Evolutionary conservation across 1,284 basidiomycete genomes (phyloP), one percentile per base, ranked within the genome.

Genomic region (Irpex sp.): DNA sequence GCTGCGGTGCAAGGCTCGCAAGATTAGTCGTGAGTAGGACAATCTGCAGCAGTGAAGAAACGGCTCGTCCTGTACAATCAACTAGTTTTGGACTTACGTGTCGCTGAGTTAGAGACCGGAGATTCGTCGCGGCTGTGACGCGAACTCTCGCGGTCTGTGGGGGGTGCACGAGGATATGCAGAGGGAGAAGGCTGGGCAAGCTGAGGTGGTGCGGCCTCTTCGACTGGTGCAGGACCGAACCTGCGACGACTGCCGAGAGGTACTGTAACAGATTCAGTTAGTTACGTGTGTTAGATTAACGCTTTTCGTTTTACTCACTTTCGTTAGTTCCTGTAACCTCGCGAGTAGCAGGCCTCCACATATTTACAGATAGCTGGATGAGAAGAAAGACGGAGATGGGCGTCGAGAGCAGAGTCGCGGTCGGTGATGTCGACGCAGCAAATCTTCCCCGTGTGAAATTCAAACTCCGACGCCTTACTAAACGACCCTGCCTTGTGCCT

Each of bases 261-360:
- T 70, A 86, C 89, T 90, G 64, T n/a, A 44, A 64, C 63, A 70
- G 13, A 11, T 31, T 64, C 66, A 73, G 67, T 61, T 58, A 21
- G 13, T 66, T 67, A 62, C 66, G 11, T 57, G 57, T 36, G 34
- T 21, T 67, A 68, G 59, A 59, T 47, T 58, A 59, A 58, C 38
- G 64, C 11, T 48, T 57, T 69, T 2, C 17, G 49, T 40, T 15
- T 58, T 15, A 75, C 80, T 64, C 54, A 89, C 90, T 89, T 38
- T 93, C 91, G 66, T 93, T 93, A n/a, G 91, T 92, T 64, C 91
- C 91, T 40, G 89, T 89, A 54, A 92, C 89, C 77, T 91, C 87
- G 65, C 86, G 85, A 66, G 91, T 93, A 66, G 93, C 92, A 65
- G 91, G 92, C 79, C 90, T 88, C 93, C 93, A 95, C 93, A 95